These are phyloP conservation scores for Eucalyptus globulus DNA, from an alignment of 345 rosid genomes.

Conservation along the genomic window DNA sequence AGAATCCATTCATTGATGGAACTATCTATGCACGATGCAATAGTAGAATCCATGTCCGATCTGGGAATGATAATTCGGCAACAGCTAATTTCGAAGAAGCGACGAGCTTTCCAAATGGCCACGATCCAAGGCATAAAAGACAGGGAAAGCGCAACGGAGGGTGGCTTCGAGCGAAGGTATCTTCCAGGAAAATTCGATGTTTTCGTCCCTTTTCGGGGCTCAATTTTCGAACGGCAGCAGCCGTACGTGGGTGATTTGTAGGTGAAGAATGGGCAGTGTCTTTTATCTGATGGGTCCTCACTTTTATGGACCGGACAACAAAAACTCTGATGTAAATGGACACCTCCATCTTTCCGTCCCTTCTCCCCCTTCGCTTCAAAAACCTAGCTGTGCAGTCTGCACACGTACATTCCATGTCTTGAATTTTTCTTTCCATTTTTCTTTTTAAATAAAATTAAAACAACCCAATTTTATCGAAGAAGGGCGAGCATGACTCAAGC, in stretches of 20 bases:
- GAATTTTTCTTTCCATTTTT: background rate
- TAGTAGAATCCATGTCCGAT: background rate
- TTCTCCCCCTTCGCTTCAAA: background rate
- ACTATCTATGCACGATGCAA: background rate
- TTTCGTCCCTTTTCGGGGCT: background rate
- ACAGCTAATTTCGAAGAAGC: background rate
- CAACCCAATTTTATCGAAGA: rapidly evolving
- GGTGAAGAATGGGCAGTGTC: background rate
- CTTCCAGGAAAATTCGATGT: background rate
- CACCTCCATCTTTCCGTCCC: background rate
- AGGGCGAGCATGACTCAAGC: background rate
- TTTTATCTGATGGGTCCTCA: background rate
- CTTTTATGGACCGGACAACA: background rate
- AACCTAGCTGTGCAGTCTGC: background rate
- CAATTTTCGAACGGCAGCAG: background rate
- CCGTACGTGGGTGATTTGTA: background rate
- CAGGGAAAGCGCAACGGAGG: background rate
- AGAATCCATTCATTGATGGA: background rate
- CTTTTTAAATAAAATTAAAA: background rate
- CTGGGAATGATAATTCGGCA: background rate
- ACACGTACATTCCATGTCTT: background rate
- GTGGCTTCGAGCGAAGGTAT: background rate
- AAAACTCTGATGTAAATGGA: background rate
- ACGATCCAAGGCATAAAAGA: background rate
- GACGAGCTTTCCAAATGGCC: background rate